Evolutionary conservation across 352 stramenopile genomes (phyloP).

Genomic region (Aphanomyces euteiches): DNA sequence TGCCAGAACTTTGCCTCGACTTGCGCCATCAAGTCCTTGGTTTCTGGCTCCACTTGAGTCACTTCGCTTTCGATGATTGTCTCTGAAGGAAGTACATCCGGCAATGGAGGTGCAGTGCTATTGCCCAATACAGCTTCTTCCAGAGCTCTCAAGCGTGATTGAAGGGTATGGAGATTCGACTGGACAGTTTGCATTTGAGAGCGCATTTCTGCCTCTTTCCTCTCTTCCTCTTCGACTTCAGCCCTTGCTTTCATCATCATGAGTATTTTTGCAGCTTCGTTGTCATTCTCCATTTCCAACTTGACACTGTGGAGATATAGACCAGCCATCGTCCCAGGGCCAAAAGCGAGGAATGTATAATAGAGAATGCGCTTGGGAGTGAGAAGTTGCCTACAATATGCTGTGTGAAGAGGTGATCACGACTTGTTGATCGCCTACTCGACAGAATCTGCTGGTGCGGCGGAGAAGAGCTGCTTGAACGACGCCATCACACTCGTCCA

Average conservation of each 20-base stretch:
- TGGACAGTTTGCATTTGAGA: slow-evolving; percentile 53
- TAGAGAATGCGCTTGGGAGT: slow-evolving; percentile 58
- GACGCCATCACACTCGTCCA: slow-evolving; percentile 34
- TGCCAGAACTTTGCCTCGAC: neutral
- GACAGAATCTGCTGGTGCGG: slow-evolving; percentile 57
- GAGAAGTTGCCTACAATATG: slow-evolving; percentile 47
- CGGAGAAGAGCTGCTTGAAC: slow-evolving; percentile 72
- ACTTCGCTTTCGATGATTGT: neutral
- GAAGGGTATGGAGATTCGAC: slow-evolving; percentile 56
- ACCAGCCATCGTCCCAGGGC: slow-evolving; percentile 55
- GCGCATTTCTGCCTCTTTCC: slow-evolving; percentile 39
- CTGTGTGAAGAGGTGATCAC: too few species aligned
- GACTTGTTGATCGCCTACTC: slow-evolving; percentile 44
- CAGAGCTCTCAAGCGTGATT: slow-evolving; percentile 49
- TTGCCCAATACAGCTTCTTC: slow-evolving; percentile 42
- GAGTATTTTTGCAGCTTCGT: slow-evolving; percentile 50
- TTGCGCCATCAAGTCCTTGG: neutral
- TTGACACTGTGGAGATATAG: slow-evolving; percentile 73
- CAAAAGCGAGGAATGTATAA: slow-evolving; percentile 68
- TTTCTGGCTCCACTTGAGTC: neutral
- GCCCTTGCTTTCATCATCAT: slow-evolving; percentile 19
- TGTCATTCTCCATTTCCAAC: slow-evolving; percentile 59
- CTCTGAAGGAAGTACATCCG: neutral
- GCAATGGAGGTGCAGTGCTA: neutral
- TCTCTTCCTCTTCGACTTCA: slow-evolving; percentile 43